Evolutionary conservation across 1,284 basidiomycete genomes (phyloP).

Genomic region (Marasmius sp.): DNA sequence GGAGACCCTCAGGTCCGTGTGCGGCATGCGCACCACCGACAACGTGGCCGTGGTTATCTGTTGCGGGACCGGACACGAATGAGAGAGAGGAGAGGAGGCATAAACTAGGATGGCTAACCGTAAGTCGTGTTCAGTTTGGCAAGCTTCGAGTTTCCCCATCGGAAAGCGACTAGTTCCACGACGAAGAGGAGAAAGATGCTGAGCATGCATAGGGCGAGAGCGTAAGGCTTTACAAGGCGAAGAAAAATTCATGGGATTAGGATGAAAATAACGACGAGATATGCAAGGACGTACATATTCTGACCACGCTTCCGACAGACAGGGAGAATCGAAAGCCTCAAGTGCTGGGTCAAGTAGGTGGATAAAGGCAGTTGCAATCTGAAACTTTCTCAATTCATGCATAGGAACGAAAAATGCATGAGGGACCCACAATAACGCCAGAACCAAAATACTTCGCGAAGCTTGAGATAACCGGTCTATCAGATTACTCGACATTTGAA

Average conservation of each 20-base stretch:
- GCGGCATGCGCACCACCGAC: slow-evolving; percentile 59
- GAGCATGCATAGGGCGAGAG: slow-evolving; percentile 77
- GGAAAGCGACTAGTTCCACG: slow-evolving; percentile 82
- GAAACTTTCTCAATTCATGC: slow-evolving; percentile 2
- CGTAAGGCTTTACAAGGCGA: slow-evolving; percentile 31
- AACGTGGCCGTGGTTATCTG: slow-evolving; percentile 69
- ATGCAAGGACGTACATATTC: slow-evolving; percentile 59
- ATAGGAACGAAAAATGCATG: slow-evolving; percentile 10
- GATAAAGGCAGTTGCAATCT: slow-evolving; percentile 93
- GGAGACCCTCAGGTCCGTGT: slow-evolving; percentile 59
- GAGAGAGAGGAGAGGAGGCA: slow-evolving; percentile 5
- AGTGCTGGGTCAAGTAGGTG: slow-evolving; percentile 81
- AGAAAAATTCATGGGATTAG: background rate
- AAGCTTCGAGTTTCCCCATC: slow-evolving; percentile 72
- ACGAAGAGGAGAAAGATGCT: slow-evolving; percentile 86
- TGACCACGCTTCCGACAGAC: slow-evolving; percentile 72
- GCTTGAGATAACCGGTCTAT: slow-evolving; percentile 34
- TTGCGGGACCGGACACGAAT: slow-evolving; percentile 2
- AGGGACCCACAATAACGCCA: slow-evolving; percentile 74
- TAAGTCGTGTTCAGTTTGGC: slow-evolving; percentile 51
- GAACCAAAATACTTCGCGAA: slow-evolving; percentile 97
- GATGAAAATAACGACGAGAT: background rate
- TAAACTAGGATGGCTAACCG: slow-evolving; percentile 36
- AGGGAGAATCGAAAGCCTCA: slow-evolving; percentile 68
- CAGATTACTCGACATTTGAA: background rate